A percentile compares a stretch with the other conserved stretches of the same genome.
Evolutionary conservation across 2,329 filamentous ascomycete genomes (phyloP).

Genomic region (Xenoacremonium recifei): DNA sequence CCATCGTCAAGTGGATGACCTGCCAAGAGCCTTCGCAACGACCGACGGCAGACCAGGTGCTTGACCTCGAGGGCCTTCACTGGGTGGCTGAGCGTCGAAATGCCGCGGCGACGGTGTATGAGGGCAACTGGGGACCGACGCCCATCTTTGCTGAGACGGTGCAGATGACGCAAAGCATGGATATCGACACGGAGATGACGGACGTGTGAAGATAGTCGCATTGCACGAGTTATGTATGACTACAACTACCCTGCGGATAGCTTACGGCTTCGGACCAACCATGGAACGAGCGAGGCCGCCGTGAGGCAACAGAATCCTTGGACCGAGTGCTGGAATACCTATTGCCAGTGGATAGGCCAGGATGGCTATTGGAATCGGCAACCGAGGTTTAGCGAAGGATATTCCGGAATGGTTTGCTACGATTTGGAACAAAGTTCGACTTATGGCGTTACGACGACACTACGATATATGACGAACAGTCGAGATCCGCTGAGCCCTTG

Average conservation of each 20-base stretch:
- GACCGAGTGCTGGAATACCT: constrained; percentile 21
- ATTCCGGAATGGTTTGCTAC: constrained; percentile 15
- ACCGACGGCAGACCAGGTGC: constrained; percentile 71
- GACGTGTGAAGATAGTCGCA: constrained; percentile 50
- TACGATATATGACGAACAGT: constrained; percentile 26
- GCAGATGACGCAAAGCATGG: constrained; percentile 17
- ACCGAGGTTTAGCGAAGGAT: constrained; percentile 11
- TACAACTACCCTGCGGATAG: too few relatives aligned
- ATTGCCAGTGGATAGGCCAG: constrained; percentile 17
- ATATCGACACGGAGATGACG: constrained; percentile 58
- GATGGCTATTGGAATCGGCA: constrained; percentile 13
- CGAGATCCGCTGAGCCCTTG: constrained; percentile 12
- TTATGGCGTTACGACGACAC: constrained; percentile 26
- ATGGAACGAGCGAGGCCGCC: too few relatives aligned
- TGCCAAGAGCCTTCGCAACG: constrained; percentile 69
- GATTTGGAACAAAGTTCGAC: constrained; percentile 18
- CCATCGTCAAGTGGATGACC: constrained; percentile 86
- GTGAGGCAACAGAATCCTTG: constrained; percentile 15
- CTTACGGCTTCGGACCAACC: too few relatives aligned
- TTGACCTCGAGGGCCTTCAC: constrained; percentile 69
- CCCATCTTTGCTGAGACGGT: constrained; percentile 42
- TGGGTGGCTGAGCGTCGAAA: constrained; percentile 79
- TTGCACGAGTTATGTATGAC: too few relatives aligned
- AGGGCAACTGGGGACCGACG: constrained; percentile 93
- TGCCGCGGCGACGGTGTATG: constrained; percentile 90